These are phyloP conservation scores for Ophiostoma angusticollis DNA, from an alignment of 2,329 filamentous ascomycete genomes.

Conservation along the genomic window DNA sequence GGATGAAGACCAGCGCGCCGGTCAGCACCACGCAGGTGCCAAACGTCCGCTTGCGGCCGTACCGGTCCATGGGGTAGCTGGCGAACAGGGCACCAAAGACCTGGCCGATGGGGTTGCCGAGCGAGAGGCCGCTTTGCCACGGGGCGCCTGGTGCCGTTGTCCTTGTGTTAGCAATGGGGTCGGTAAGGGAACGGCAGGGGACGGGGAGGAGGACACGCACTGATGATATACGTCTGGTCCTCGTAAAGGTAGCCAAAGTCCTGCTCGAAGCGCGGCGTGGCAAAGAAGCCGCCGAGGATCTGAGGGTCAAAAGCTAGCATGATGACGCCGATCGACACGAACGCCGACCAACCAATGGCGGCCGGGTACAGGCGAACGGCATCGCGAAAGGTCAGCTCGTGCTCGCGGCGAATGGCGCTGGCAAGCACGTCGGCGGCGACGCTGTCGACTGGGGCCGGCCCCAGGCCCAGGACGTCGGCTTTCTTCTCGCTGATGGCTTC, in stretches of 20 bases:
- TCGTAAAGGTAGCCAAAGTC: slow-evolving; percentile 42
- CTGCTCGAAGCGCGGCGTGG: slow-evolving; percentile 42
- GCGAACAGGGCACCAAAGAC: slow-evolving; percentile 40
- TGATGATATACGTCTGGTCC: slow-evolving; percentile 23
- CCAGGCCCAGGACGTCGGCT: background rate
- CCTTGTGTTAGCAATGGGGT: no score
- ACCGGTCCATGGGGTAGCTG: slow-evolving; percentile 33
- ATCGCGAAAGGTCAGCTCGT: slow-evolving; percentile 13
- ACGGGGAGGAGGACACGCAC: no score
- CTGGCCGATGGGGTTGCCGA: slow-evolving; percentile 45
- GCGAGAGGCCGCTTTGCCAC: slow-evolving; percentile 35
- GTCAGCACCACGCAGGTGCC: slow-evolving; percentile 32
- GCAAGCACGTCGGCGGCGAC: background rate
- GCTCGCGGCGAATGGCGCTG: background rate
- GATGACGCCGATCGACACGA: slow-evolving; percentile 46
- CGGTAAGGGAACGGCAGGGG: no score
- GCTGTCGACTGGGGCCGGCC: background rate
- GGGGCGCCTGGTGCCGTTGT: slow-evolving; percentile 20
- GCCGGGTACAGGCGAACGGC: slow-evolving; percentile 31
- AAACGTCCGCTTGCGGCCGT: slow-evolving; percentile 33
- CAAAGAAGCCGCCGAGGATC: slow-evolving; percentile 49
- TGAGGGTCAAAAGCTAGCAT: slow-evolving; percentile 47
- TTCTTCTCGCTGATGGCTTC: background rate
- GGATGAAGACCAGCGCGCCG: slow-evolving; percentile 43
- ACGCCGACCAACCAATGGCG: slow-evolving; percentile 41